These are phyloP conservation scores for Puccinellia tenuiflora DNA, from an alignment of 176 grass and related monocot genomes.

Conservation along the genomic window DNA sequence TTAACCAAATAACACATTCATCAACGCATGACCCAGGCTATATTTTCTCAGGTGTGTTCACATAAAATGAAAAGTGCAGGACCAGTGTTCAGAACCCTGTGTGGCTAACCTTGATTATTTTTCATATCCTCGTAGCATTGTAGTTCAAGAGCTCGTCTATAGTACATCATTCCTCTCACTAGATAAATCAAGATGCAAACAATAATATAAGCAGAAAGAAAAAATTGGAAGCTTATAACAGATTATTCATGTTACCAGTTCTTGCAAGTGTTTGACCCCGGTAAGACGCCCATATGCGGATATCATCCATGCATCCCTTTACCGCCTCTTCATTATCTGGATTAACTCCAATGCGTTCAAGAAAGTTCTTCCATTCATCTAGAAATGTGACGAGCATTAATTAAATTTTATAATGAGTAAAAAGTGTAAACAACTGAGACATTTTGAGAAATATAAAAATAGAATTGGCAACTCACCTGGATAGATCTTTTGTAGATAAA, in stretches of 20 bases:
- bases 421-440: constrained; percentile 1
- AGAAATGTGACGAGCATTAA: constrained; percentile 16
- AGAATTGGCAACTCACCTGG: constrained; percentile 44
- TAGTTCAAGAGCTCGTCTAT: constrained; percentile 55
- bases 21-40: background rate
- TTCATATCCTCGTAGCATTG: constrained; percentile 54
- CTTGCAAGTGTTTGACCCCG: constrained; percentile 74
- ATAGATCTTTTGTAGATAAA: constrained; percentile 78
- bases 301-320: constrained; percentile 40
- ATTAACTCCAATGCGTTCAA: constrained; percentile 42
- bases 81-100: background rate
- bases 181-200: constrained; percentile 15
- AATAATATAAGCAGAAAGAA: constrained; percentile 13
- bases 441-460: constrained; percentile 14
- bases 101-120: constrained; percentile 38
- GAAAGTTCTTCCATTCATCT: constrained; percentile 79
- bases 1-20: constrained; percentile 21
- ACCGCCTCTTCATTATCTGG: constrained; percentile 24
- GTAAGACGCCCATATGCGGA: constrained; percentile 70
- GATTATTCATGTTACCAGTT: constrained; percentile 51
- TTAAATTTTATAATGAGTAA: background rate
- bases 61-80: constrained; percentile 25
- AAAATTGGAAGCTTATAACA: constrained; percentile 2
- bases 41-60: background rate
- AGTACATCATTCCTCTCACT: constrained; percentile 91